Conservation (phyloP, 2,329 filamentous ascomycete species). For the Mariannaea elegans region DNA sequence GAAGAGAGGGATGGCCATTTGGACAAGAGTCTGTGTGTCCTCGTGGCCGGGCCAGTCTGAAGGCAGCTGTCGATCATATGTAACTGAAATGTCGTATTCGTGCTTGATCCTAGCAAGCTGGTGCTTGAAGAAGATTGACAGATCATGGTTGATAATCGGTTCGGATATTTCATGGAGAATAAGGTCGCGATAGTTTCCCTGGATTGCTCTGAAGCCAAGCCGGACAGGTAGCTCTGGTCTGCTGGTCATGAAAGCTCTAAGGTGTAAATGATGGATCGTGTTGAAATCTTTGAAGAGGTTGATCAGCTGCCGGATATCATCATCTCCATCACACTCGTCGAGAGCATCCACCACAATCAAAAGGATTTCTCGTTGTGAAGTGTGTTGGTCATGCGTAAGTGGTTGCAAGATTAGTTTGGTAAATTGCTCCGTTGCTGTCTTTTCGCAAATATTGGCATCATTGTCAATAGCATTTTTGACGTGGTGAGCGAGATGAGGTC, state of each 20-base stretch:
- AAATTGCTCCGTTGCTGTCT: neutral
- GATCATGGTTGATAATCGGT: slow-evolving; percentile 47
- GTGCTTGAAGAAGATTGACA: slow-evolving; percentile 43
- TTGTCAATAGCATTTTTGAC: neutral
- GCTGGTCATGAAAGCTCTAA: neutral
- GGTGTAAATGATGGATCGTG: too few species aligned
- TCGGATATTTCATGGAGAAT: slow-evolving; percentile 47
- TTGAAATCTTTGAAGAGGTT: neutral
- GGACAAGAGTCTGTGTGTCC: slow-evolving; percentile 27
- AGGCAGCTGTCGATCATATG: neutral
- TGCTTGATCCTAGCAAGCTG: slow-evolving; percentile 42
- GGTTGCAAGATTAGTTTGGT: neutral
- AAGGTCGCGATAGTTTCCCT: slow-evolving; percentile 33
- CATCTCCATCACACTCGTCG: neutral
- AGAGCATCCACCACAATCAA: neutral
- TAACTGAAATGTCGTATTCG: slow-evolving; percentile 27
- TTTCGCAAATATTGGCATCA: neutral
- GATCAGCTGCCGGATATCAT: neutral
- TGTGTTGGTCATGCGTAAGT: neutral
- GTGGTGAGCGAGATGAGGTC: too few species aligned
- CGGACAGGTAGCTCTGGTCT: neutral
- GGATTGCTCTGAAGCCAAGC: slow-evolving; percentile 22
- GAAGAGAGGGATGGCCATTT: slow-evolving; percentile 46
- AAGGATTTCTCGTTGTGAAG: neutral
- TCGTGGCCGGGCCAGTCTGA: slow-evolving; percentile 41